Evolutionary conservation across 441 rosid genomes (phyloP).

Genomic region (Dalechampia spathulata): DNA sequence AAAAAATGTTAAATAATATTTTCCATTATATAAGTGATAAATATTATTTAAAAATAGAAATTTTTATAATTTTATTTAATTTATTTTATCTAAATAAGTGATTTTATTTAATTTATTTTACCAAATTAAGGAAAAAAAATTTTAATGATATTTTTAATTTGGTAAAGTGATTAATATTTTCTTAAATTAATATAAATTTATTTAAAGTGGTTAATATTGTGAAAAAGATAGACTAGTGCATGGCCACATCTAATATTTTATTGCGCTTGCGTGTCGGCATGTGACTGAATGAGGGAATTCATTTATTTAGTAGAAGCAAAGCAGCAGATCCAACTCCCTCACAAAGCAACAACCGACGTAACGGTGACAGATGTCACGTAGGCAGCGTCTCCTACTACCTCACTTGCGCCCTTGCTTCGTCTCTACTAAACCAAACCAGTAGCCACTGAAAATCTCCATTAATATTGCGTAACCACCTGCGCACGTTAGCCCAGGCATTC

Average conservation of each 20-base stretch:
- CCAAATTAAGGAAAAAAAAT: too few species aligned
- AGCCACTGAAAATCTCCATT: neutral
- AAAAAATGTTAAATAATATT: too few species aligned
- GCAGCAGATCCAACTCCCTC: constrained; percentile 9
- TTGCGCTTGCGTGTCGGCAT: neutral
- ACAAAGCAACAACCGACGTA: neutral
- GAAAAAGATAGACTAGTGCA: too few species aligned
- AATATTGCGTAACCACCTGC: constrained; percentile 1
- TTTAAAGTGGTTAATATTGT: too few species aligned
- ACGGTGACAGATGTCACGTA: constrained; percentile 22
- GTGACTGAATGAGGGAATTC: neutral
- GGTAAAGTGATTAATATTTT: too few species aligned
- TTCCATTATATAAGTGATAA: too few species aligned
- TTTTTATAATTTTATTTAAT: too few species aligned
- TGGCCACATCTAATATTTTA: neutral
- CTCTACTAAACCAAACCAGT: constrained; percentile 1
- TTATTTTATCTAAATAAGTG: too few species aligned
- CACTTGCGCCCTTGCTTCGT: neutral
- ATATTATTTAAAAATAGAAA: too few species aligned
- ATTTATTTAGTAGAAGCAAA: neutral
- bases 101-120: too few species aligned
- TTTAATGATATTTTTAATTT: too few species aligned
- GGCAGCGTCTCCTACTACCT: constrained; percentile 10
- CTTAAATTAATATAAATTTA: too few species aligned
- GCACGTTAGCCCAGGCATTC: constrained; percentile 20